Evolutionary conservation across 345 rosid species (phyloP), one percentile per base, ranked within the genome.

Genomic region (Lepidium sativum): DNA sequence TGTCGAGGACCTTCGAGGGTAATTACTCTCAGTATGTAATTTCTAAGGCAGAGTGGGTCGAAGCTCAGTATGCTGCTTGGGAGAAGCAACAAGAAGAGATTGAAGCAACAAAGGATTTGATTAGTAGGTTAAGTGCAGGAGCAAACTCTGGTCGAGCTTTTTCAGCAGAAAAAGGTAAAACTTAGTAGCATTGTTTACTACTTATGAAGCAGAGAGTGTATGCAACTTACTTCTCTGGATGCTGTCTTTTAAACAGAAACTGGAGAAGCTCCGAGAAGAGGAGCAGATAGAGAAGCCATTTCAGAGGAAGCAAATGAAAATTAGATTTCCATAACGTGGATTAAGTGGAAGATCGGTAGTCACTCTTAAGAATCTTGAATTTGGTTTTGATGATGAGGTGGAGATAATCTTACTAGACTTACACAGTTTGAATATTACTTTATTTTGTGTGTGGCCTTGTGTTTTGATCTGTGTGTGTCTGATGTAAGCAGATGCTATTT

Each of bases 81-180:
- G 92, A 92, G 74, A 89, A 92, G 80, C 97, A 89, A 67, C 90
- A 86, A 69, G 87, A 79, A 79, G 91, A 92, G 78, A 86, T 87
- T 37, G 98, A 86, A 70, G 86, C 84, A 12, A 80, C 97, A 32
- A 87, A 76, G 67, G 94, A 81, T 58, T 73, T 92, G 65, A 84
- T 92, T 31, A 81, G 42, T 69, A 82, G 97, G 80, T 60, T 89
- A 48, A 81, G 96, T 50, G 89, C 86, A 0, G 96, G 94, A 61
- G 94, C 83, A 2, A 87, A 86, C 68, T 84, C 97, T 23, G 96
- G 97, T 9, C 97, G 97, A 40, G 97, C 97, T 75, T 89, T 97
- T 56, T 73, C 97, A 53, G 97, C 98, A 18, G 94, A 84, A 76
- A 76, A 92, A 87, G 96, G 98, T 88, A 66, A 10, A 63, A 12